Conservation (phyloP, 352 stramenopile species). For the Pythium guiyangense region DNA sequence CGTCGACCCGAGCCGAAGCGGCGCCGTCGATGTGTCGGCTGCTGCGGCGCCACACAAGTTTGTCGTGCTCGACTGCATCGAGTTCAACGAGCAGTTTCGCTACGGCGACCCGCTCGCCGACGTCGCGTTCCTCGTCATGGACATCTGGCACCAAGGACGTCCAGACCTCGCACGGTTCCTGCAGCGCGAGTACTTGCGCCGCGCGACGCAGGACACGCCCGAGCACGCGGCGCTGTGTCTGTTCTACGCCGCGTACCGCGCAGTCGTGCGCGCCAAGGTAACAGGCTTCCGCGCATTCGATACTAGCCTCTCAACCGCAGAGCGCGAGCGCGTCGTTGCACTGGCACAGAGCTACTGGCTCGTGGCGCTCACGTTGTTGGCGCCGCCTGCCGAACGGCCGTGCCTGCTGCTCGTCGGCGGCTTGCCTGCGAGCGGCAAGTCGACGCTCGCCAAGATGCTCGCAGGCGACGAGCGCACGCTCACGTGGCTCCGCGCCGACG, state of each 20-base stretch:
- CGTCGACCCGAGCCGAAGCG: slow-evolving; percentile 21
- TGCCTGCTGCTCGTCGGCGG: slow-evolving; percentile 54
- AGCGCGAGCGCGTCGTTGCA: slow-evolving; percentile 33
- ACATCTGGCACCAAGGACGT: slow-evolving; percentile 55
- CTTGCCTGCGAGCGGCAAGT: slow-evolving; percentile 63
- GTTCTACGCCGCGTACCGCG: slow-evolving; percentile 67
- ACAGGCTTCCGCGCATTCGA: slow-evolving; percentile 61
- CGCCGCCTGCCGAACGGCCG: slow-evolving; percentile 30
- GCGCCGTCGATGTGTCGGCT: neutral
- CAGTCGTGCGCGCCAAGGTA: slow-evolving; percentile 68
- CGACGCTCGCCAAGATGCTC: slow-evolving; percentile 48
- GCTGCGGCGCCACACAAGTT: slow-evolving; percentile 13
- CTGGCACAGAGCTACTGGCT: slow-evolving; percentile 60
- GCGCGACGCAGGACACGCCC: slow-evolving; percentile 38
- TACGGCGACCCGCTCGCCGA: slow-evolving; percentile 64
- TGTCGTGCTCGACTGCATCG: slow-evolving; percentile 69
- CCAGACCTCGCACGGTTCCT: slow-evolving; percentile 47
- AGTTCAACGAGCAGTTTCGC: slow-evolving; percentile 80
- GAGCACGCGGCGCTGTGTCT: slow-evolving; percentile 42
- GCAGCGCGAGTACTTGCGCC: slow-evolving; percentile 49
- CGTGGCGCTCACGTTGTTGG: slow-evolving; percentile 52
- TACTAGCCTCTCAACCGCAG: slow-evolving; percentile 27
- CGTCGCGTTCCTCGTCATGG: slow-evolving; percentile 65
- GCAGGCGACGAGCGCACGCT: slow-evolving; percentile 32
- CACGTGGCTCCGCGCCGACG: slow-evolving; percentile 57